These are phyloP conservation scores for Saccharomycopsis synnaedendra DNA, from an alignment of 805 yeast genomes.

Conservation along the genomic window DNA sequence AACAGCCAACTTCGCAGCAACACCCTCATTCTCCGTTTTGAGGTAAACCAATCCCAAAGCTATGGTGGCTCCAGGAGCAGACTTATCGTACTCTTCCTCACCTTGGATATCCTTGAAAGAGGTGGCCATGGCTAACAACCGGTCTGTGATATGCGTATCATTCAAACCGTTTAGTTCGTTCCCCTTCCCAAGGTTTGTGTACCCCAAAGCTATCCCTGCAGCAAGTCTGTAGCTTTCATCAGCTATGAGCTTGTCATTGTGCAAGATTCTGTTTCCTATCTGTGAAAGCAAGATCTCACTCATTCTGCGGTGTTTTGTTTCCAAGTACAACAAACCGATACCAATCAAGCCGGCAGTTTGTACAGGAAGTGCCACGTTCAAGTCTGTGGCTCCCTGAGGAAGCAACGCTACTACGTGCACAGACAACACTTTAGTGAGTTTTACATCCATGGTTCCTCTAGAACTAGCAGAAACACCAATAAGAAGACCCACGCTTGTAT, in stretches of 20 bases:
- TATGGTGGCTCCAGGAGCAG: conserved; percentile 56
- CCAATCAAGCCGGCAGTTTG: conserved; percentile 91
- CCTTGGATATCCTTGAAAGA: conserved; percentile 55
- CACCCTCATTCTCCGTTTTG: conserved; percentile 45
- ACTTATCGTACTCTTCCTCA: conserved; percentile 45
- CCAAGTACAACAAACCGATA: conserved; percentile 72
- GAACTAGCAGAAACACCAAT: conserved; percentile 90
- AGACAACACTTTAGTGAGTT: conserved; percentile 79
- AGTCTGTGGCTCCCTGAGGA: conserved; percentile 83
- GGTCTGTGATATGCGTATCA: conserved; percentile 55
- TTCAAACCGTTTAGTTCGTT: conserved; percentile 43
- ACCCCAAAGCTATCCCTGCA: conserved; percentile 83
- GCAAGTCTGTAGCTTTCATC: conserved; percentile 78
- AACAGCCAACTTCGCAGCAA: conserved; percentile 51
- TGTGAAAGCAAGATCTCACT: conserved; percentile 69
- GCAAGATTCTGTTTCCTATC: conserved; percentile 39
- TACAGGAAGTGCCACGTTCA: conserved; percentile 71
- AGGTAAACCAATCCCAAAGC: conserved; percentile 68
- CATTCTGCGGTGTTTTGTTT: conserved; percentile 76
- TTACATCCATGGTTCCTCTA: conserved; percentile 72
- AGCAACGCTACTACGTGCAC: conserved; percentile 88
- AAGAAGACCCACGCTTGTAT: conserved; percentile 76
- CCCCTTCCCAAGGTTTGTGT: conserved; percentile 72
- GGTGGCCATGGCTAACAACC: conserved; percentile 43
- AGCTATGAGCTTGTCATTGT: conserved; percentile 42